A percentile compares a stretch with the other conserved stretches of the same genome.
Conservation (phyloP, 495 filamentous ascomycete genomes). For the Xylaria acuta region DNA sequence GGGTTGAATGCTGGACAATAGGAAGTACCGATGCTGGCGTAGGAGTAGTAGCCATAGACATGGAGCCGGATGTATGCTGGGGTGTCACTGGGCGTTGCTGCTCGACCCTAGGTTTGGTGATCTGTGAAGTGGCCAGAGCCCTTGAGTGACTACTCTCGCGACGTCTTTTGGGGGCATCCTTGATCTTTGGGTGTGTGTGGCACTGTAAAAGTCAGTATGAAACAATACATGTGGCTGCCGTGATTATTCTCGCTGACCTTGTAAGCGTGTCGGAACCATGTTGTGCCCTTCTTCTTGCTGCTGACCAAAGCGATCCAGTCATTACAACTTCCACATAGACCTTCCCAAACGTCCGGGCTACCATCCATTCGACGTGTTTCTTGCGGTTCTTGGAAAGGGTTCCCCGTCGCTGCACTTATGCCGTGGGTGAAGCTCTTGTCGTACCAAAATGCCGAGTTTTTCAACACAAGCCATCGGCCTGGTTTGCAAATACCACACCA, state of each 20-base stretch:
- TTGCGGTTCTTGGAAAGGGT: constrained; percentile 73
- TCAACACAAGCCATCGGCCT: constrained; percentile 79
- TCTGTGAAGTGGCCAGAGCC: constrained; percentile 41
- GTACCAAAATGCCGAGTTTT: constrained; percentile 88
- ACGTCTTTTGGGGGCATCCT: constrained; percentile 73
- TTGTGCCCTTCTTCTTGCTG: constrained; percentile 86
- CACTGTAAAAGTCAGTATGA: constrained; percentile 56
- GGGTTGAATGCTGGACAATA: constrained; percentile 17
- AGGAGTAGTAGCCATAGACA: constrained; percentile 45
- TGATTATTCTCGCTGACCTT: constrained; percentile 62
- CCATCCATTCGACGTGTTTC: constrained; percentile 76
- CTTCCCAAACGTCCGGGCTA: constrained; percentile 83
- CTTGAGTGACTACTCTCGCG: constrained; percentile 66
- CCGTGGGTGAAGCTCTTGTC: constrained; percentile 84
- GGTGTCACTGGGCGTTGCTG: constrained; percentile 44
- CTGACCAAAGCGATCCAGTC: constrained; percentile 81
- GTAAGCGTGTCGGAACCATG: constrained; percentile 84
- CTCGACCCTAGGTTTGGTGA: constrained; percentile 49
- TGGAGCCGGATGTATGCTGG: constrained; percentile 48
- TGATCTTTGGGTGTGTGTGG: constrained; percentile 75
- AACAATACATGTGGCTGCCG: neutral
- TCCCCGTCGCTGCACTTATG: constrained; percentile 78
- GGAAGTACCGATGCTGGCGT: constrained; percentile 38
- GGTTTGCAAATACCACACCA: constrained; percentile 88
- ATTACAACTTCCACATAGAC: constrained; percentile 75